These are phyloP conservation scores for Thalassiosira sp. DNA, from an alignment of 352 stramenopile genomes.

Conservation along the genomic window DNA sequence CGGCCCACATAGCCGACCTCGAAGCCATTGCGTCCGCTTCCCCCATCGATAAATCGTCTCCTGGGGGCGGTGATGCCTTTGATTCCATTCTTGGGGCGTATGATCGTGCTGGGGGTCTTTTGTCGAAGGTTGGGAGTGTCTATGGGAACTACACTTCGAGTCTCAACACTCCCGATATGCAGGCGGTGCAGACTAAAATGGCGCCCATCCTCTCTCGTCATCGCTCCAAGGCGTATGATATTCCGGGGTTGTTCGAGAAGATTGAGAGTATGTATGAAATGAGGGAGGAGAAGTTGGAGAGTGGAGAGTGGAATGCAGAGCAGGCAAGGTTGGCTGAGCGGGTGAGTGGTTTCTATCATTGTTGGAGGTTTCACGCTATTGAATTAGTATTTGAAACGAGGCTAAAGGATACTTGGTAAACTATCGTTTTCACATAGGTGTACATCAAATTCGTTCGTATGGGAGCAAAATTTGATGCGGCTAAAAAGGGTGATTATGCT, in stretches of 20 bases:
- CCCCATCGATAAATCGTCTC: conserved; percentile 8
- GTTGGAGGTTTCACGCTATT: too few species aligned
- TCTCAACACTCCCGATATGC: conserved; percentile 75
- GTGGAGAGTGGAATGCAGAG: conserved; percentile 57
- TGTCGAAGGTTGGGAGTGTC: conserved; percentile 56
- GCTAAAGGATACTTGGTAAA: background rate
- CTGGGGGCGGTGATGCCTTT: conserved; percentile 48
- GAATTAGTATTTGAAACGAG: background rate
- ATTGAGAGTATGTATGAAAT: conserved; percentile 62
- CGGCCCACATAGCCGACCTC: conserved; percentile 69
- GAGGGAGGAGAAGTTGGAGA: conserved; percentile 42
- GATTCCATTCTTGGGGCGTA: conserved; percentile 75
- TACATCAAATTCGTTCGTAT: conserved; percentile 72
- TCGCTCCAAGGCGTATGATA: conserved; percentile 46
- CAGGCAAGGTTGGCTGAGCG: conserved; percentile 74
- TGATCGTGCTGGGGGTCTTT: conserved; percentile 65
- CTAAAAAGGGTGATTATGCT: conserved; percentile 66
- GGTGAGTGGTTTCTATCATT: conserved; percentile 17
- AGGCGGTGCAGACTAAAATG: conserved; percentile 75
- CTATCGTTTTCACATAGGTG: background rate
- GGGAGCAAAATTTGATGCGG: conserved; percentile 64
- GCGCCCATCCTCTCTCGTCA: conserved; percentile 65
- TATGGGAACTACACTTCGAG: conserved; percentile 74
- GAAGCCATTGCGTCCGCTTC: conserved; percentile 64
- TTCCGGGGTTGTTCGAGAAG: conserved; percentile 79